phyloP scores from a whole-genome alignment of 2,329 filamentous ascomycete species.

The Neodidymelliopsis sp. region DNA sequence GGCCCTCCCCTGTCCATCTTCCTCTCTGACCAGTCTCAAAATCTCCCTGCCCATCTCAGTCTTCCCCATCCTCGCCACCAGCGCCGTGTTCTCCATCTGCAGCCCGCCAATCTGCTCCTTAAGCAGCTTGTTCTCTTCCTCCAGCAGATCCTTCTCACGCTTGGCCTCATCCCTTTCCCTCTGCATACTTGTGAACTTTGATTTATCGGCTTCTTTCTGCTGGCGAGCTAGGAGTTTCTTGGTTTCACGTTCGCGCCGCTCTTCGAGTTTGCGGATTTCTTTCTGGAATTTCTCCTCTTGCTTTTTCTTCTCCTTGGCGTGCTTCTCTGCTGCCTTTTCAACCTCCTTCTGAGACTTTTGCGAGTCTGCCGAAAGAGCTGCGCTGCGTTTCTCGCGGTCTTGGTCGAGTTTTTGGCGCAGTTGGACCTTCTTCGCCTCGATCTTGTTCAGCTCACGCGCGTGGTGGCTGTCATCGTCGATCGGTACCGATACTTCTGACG shows the following conservation, averaged over 20 bases:
- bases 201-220: slow-evolving; percentile 65
- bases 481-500: slow-evolving; percentile 34
- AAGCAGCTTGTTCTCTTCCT: slow-evolving; percentile 59
- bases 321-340: slow-evolving; percentile 68
- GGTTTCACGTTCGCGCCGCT: slow-evolving; percentile 70
- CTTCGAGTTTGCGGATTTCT: slow-evolving; percentile 68
- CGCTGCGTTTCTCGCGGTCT: slow-evolving; percentile 61
- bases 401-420: slow-evolving; percentile 69
- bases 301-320: slow-evolving; percentile 62
- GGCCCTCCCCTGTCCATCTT: slow-evolving; percentile 28
- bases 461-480: slow-evolving; percentile 26
- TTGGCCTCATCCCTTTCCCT: slow-evolving; percentile 58
- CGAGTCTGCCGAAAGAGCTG: slow-evolving; percentile 25
- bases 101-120: slow-evolving; percentile 61
- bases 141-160: slow-evolving; percentile 55
- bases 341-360: slow-evolving; percentile 59
- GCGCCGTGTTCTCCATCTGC: slow-evolving; percentile 64
- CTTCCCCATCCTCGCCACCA: slow-evolving; percentile 57
- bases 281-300: slow-evolving; percentile 52
- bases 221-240: slow-evolving; percentile 70
- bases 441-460: slow-evolving; percentile 67
- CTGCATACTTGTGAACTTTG: slow-evolving; percentile 56
- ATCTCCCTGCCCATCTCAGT: slow-evolving; percentile 45
- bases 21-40: slow-evolving; percentile 42
- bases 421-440: slow-evolving; percentile 64